phyloP scores from a whole-genome alignment of 2,329 filamentous ascomycete genomes.

The Trichoderma hamatum region DNA sequence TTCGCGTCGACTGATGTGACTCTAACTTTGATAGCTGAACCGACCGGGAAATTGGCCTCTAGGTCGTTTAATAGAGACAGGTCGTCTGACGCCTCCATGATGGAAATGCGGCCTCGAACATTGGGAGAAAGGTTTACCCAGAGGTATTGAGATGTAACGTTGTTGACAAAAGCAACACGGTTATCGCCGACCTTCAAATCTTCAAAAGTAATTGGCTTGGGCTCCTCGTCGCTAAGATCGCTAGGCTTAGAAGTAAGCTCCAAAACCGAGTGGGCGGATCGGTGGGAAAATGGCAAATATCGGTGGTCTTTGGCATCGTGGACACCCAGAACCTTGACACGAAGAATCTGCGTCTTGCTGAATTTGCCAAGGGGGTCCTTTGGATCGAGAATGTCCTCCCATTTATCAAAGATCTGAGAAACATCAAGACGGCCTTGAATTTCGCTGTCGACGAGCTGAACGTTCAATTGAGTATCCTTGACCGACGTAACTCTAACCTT shows the following conservation, averaged over 20 bases:
- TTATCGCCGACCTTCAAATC: constrained; percentile 72
- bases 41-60: constrained; percentile 79
- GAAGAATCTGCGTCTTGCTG: constrained; percentile 68
- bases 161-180: constrained; percentile 88
- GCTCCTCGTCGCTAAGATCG: constrained; percentile 54
- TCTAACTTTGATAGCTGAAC: constrained; percentile 81
- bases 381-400: constrained; percentile 81
- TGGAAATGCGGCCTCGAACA: constrained; percentile 79
- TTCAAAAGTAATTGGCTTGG: constrained; percentile 66
- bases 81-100: constrained; percentile 86
- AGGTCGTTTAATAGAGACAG: constrained; percentile 77
- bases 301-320: constrained; percentile 89
- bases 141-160: constrained; percentile 74
- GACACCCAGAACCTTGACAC: constrained; percentile 79
- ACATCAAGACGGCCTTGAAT: constrained; percentile 91
- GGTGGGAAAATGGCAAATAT: constrained; percentile 89
- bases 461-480: constrained; percentile 91
- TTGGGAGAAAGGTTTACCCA: constrained; percentile 93
- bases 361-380: constrained; percentile 79
- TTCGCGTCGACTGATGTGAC: constrained; percentile 74
- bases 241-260: constrained; percentile 83
- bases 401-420: constrained; percentile 85
- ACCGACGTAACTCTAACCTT: constrained; percentile 81
- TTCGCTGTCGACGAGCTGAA: constrained; percentile 71
- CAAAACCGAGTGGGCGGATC: constrained; percentile 77